A percentile compares a stretch with the other conserved stretches of the same genome.
These are phyloP conservation scores for Phytophthora constricta DNA, from an alignment of 352 stramenopile species.

Conservation along the genomic window DNA sequence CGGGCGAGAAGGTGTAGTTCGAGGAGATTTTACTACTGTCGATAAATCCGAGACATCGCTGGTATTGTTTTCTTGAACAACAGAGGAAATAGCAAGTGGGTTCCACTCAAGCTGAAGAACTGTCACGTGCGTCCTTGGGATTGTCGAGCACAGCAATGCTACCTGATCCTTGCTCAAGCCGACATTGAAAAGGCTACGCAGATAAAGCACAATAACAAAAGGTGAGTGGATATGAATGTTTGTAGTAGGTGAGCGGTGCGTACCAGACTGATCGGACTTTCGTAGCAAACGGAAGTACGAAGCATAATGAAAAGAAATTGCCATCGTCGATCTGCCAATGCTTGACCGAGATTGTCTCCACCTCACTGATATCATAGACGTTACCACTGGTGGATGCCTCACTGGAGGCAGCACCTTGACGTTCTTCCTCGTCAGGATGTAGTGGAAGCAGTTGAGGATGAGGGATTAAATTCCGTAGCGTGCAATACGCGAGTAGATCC, in stretches of 20 bases:
- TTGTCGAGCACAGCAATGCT: conserved; percentile 49
- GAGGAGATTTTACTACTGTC: background rate
- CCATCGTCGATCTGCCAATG: conserved; percentile 76
- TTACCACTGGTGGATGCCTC: conserved; percentile 33
- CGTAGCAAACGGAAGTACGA: conserved; percentile 50
- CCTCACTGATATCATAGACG: conserved; percentile 68
- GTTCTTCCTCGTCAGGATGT: conserved; percentile 69
- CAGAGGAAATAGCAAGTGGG: conserved; percentile 4
- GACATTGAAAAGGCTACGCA: conserved; percentile 68
- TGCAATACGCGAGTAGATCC: conserved; percentile 71
- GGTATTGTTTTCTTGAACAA: background rate
- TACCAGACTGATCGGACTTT: conserved; percentile 68
- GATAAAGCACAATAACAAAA: background rate
- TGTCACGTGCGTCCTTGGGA: conserved; percentile 61
- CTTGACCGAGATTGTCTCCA: conserved; percentile 60
- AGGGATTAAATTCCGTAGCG: conserved; percentile 53
- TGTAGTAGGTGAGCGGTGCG: too few species aligned
- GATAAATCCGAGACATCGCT: background rate
- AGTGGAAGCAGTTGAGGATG: conserved; percentile 72
- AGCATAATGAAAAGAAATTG: conserved; percentile 61
- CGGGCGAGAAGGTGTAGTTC: conserved; percentile 18
- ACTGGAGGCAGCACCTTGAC: conserved; percentile 30
- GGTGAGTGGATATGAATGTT: background rate
- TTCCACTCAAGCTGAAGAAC: conserved; percentile 81
- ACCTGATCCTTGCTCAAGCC: conserved; percentile 59